These are phyloP conservation scores for Ordospora colligata DNA, from an alignment of 371 early-diverging fungal species.

Conservation along the genomic window DNA sequence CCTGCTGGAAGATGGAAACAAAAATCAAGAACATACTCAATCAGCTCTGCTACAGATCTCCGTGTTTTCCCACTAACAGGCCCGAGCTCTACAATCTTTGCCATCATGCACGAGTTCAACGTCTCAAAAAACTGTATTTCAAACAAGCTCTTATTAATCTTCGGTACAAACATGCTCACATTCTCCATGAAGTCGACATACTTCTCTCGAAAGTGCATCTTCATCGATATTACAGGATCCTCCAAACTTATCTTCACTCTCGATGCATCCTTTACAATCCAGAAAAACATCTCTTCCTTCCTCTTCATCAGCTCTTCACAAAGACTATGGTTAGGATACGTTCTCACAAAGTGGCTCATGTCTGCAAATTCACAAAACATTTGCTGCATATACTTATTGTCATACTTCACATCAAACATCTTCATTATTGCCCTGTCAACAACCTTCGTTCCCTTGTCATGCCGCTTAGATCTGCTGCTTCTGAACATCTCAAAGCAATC, in stretches of 20 bases:
- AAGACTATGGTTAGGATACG: not conserved
- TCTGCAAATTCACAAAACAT: constrained; percentile 9
- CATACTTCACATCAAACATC: not conserved
- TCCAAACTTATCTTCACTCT: not conserved
- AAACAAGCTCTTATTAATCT: constrained; percentile 4
- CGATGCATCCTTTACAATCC: not conserved
- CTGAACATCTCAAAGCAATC: constrained; percentile 12
- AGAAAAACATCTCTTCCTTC: not conserved
- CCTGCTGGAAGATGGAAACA: constrained; percentile 19
- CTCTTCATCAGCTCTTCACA: not conserved
- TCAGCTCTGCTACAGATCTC: not conserved
- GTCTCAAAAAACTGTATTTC: constrained; percentile 27
- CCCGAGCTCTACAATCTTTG: not conserved
- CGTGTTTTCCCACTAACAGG: not conserved
- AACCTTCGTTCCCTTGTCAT: constrained; percentile 2
- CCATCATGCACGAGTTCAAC: constrained; percentile 1
- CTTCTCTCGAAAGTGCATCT: constrained; percentile 26
- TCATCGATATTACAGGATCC: constrained; percentile 5
- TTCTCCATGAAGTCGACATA: constrained; percentile 19
- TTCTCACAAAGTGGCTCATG: not conserved
- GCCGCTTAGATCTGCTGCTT: not conserved
- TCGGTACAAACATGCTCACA: constrained; percentile 12
- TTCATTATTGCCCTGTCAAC: constrained; percentile 10
- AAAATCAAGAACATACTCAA: constrained; percentile 19
- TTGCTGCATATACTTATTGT: not conserved